A percentile compares a stretch with the other conserved stretches of the same genome.
phyloP scores from a whole-genome alignment of 352 stramenopile species.

The Thalassiosira sp. region DNA sequence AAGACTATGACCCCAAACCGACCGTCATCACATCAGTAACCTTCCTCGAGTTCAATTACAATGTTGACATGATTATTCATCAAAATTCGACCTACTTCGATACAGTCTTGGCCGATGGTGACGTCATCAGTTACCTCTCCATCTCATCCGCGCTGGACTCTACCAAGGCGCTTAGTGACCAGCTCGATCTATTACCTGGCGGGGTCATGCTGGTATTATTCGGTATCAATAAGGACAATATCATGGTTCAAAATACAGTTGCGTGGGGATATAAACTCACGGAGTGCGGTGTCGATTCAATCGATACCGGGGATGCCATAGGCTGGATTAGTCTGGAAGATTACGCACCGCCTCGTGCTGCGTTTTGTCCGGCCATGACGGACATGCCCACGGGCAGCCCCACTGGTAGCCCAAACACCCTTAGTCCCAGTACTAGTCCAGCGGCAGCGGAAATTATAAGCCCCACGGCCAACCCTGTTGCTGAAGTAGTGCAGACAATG shows the following conservation, averaged over 20 bases:
- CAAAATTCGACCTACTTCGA: conserved; percentile 24
- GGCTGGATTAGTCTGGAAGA: conserved; percentile 16
- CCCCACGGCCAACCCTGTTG: too few species aligned
- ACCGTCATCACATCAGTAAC: conserved; percentile 9
- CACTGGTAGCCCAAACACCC: too few species aligned
- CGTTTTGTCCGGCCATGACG: conserved; percentile 16
- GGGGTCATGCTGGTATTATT: conserved; percentile 25
- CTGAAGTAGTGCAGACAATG: too few species aligned
- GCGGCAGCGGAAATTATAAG: too few species aligned
- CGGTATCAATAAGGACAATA: conserved; percentile 8
- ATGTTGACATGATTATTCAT: conserved; percentile 18
- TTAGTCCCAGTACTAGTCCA: too few species aligned
- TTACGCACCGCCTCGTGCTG: conserved; percentile 1
- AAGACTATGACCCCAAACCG: neutral
- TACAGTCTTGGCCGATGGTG: neutral
- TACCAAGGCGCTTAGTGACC: neutral
- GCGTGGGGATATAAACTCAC: conserved; percentile 13
- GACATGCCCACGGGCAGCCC: too few species aligned
- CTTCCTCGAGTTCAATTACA: conserved; percentile 19
- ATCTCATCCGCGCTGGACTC: conserved; percentile 1
- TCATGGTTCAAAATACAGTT: conserved; percentile 7
- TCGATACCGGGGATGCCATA: conserved; percentile 2
- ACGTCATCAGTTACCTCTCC: neutral
- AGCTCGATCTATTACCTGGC: conserved; percentile 19
- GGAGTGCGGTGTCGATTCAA: conserved; percentile 2